phyloP scores from a whole-genome alignment of 2,329 filamentous ascomycete genomes.

The Diplodia sapinea region DNA sequence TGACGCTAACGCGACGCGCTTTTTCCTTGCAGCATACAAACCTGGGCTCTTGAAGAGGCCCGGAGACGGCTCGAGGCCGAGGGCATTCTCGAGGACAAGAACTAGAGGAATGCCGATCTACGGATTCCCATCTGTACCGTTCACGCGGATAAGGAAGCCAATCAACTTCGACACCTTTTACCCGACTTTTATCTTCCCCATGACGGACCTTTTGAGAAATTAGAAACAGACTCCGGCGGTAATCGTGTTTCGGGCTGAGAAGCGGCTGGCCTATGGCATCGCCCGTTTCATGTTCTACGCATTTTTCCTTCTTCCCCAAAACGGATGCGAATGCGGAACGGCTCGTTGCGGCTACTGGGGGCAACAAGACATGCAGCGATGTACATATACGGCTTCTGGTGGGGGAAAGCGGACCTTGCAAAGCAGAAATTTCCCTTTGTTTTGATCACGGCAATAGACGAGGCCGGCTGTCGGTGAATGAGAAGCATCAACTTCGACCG shows the following conservation, averaged over 20 bases:
- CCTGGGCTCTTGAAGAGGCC: conserved; percentile 97
- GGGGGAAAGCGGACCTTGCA: conserved; percentile 3
- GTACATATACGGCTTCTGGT: conserved; percentile 24
- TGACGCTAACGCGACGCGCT: conserved; percentile 12
- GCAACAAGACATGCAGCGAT: conserved; percentile 26
- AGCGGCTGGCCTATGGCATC: conserved; percentile 5
- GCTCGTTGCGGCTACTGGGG: conserved; percentile 13
- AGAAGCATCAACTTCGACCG: conserved; percentile 24
- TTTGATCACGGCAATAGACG: conserved; percentile 27
- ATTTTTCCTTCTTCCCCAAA: not conserved
- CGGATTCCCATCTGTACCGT: conserved; percentile 1
- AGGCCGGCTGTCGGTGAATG: conserved; percentile 22
- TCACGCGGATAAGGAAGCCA: not conserved
- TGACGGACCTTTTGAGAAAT: not conserved
- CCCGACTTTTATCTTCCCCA: not conserved
- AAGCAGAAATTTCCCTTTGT: conserved; percentile 14
- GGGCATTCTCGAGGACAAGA: conserved; percentile 79
- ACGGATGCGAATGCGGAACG: conserved; percentile 19
- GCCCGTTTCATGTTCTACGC: not conserved
- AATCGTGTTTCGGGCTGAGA: conserved; percentile 23
- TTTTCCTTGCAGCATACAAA: conserved; percentile 80
- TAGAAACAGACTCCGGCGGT: conserved; percentile 9
- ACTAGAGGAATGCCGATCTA: conserved; percentile 1
- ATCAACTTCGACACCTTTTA: not conserved
- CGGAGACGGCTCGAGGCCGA: conserved; percentile 93